Base-by-base conservation (phyloP, 768 basidiomycete species). In the Agrocybe pediades region DNA sequence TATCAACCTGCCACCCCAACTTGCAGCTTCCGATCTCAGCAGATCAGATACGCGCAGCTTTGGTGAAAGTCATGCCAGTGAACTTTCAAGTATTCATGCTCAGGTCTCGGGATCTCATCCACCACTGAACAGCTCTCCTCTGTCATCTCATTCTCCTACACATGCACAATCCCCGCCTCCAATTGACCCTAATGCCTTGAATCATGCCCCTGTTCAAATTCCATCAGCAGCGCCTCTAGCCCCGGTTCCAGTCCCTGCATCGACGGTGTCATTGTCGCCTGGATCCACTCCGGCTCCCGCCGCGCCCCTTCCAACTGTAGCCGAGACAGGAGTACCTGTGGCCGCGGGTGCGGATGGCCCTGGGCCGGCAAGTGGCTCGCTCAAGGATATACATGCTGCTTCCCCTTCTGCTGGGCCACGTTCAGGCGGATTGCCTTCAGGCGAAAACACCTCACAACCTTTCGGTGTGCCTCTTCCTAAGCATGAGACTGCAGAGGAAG, bases 11-110 rank as follows among this genome's bases (percentile, higher is more conserved):
- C 74, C 77, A 33, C 68, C 75, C 9, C 75, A 78, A 15, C 56
- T 68, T 13, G 68, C 74, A 24, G 72, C 75, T 5, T 70, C 78
- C n/a, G 85, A 87, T 64, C 76, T 90, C 36, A 76, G 78, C 54
- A 76, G 86, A 55, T 86, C 86, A 3, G 88, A 93, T 62, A 89
- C 88, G 0, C 82, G 82, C 52, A 91, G 88, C 68, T 94, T 94
- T 64, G 92, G 92, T 17, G 88, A 87, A 69, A 92, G 85, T 33
- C 92, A 94, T 62, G 88, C 87, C 0, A 76, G 71, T 29, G 92
- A 93, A 70, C 76, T 94, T 29, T 79, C 79, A 16, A 77, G 73
- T 59, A 84, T 91, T 47, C 70, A 70, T 45, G 65, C 76, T 11
- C 64, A 54, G 54, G 43, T 45, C 27, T 48, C 54, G 53, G 41